Percentiles rank a stretch among this genome's conserved stretches.
phyloP scores from a whole-genome alignment of 371 early-diverging fungal genomes.

The Mucor sp. region DNA sequence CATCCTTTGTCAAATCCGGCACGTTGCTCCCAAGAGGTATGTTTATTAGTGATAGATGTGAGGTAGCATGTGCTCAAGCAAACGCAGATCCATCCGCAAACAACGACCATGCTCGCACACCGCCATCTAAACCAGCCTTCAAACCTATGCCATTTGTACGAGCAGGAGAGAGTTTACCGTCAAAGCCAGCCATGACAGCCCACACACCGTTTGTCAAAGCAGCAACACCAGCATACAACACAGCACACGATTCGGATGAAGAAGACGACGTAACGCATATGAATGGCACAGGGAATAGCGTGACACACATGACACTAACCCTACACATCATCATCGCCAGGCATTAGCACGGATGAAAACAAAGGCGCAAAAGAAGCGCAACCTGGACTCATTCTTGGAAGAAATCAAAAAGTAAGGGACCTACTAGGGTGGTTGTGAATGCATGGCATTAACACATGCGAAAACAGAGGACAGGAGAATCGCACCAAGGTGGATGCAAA shows the following conservation, averaged over 20 bases:
- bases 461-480: slow-evolving; percentile 1
- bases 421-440: too few relatives aligned
- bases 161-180: slow-evolving; percentile 26
- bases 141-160: slow-evolving; percentile 52
- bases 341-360: slow-evolving; percentile 26
- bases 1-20: slow-evolving; percentile 67
- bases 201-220: background rate
- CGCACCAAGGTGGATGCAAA: slow-evolving; percentile 3
- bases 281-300: background rate
- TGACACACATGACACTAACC: background rate
- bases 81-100: slow-evolving; percentile 5
- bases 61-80: background rate
- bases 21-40: slow-evolving; percentile 29
- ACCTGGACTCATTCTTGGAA: slow-evolving; percentile 83
- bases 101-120: background rate
- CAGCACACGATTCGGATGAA: slow-evolving; percentile 23
- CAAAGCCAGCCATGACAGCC: background rate
- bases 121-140: slow-evolving; percentile 20
- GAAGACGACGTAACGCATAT: slow-evolving; percentile 33
- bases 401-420: slow-evolving; percentile 71
- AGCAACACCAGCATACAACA: background rate
- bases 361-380: slow-evolving; percentile 69
- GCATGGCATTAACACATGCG: too few relatives aligned
- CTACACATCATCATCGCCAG: slow-evolving; percentile 11
- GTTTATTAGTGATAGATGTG: too few relatives aligned